A percentile compares a stretch with the other conserved stretches of the same genome.
phyloP scores from a whole-genome alignment of 2,329 filamentous ascomycete species.

The Fusarium sulawesiense region DNA sequence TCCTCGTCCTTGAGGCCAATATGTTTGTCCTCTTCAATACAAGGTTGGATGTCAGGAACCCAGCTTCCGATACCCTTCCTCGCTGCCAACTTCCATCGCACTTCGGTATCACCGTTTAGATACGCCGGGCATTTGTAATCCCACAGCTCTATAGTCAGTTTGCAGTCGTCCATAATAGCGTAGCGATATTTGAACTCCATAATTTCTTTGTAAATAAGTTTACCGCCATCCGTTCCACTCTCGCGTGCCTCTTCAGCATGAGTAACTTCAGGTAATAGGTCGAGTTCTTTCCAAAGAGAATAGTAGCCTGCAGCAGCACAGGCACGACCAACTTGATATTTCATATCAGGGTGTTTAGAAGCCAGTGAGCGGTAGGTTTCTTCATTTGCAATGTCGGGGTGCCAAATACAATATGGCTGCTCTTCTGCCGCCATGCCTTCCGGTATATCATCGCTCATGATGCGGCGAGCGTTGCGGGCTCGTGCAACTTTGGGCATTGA shows the following conservation, averaged over 20 bases:
- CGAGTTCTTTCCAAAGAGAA: background rate
- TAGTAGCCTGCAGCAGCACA: conserved; percentile 17
- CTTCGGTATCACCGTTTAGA: conserved; percentile 13
- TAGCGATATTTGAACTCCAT: conserved; percentile 8
- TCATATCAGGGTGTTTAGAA: conserved; percentile 3
- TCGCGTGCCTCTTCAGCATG: conserved; percentile 21
- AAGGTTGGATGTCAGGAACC: background rate
- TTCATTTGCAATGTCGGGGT: conserved; percentile 9
- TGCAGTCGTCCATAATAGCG: conserved; percentile 11
- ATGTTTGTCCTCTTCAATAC: conserved; percentile 21
- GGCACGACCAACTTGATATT: conserved; percentile 14
- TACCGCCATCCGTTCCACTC: background rate
- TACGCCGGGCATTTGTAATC: background rate
- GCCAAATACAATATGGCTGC: conserved; percentile 25
- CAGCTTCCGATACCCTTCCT: background rate
- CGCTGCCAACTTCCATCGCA: background rate
- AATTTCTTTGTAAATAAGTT: conserved; percentile 12
- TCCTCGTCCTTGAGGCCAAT: background rate
- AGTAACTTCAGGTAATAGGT: conserved; percentile 17
- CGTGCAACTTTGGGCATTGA: background rate
- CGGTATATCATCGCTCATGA: conserved; percentile 21
- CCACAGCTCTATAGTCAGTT: background rate
- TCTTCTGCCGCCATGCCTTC: background rate
- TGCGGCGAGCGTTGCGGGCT: conserved; percentile 17
- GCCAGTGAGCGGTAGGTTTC: conserved; percentile 5